Evolutionary conservation across 768 basidiomycete genomes (phyloP).

Genomic region (Leucogyrophana mollusca): DNA sequence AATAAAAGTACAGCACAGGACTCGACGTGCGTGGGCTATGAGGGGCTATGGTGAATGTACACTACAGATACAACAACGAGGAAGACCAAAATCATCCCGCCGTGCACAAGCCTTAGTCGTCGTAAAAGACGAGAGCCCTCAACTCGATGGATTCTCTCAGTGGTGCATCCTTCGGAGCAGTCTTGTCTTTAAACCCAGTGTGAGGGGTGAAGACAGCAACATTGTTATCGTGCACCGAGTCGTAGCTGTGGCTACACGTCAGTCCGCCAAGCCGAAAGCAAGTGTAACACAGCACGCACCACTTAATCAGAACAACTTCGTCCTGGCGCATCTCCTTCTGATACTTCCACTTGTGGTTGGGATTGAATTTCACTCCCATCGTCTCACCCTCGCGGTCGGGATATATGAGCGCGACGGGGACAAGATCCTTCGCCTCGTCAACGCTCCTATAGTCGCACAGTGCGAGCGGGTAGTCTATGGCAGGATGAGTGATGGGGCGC

Average conservation of each 20-base stretch:
- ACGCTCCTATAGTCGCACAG: slow-evolving; percentile 52
- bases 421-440: slow-evolving; percentile 37
- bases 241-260: slow-evolving; percentile 27
- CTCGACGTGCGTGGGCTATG: no score
- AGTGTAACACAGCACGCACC: slow-evolving; percentile 29
- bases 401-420: slow-evolving; percentile 45
- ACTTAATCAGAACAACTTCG: slow-evolving; percentile 53
- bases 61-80: no score
- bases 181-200: slow-evolving; percentile 57
- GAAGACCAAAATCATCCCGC: no score
- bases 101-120: slow-evolving; percentile 19
- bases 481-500: slow-evolving; percentile 51
- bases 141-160: slow-evolving; percentile 61
- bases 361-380: slow-evolving; percentile 42
- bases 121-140: slow-evolving; percentile 63
- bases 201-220: slow-evolving; percentile 61
- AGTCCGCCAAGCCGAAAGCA: not conserved
- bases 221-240: slow-evolving; percentile 42
- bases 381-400: slow-evolving; percentile 55
- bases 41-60: no score
- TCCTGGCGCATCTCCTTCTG: slow-evolving; percentile 44
- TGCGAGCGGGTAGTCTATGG: slow-evolving; percentile 49
- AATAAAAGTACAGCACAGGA: no score
- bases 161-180: slow-evolving; percentile 48
- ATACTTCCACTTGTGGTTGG: slow-evolving; percentile 54